These are phyloP conservation scores for Naegleria gruberi DNA, from an alignment of 208 protist species.

Conservation along the genomic window DNA sequence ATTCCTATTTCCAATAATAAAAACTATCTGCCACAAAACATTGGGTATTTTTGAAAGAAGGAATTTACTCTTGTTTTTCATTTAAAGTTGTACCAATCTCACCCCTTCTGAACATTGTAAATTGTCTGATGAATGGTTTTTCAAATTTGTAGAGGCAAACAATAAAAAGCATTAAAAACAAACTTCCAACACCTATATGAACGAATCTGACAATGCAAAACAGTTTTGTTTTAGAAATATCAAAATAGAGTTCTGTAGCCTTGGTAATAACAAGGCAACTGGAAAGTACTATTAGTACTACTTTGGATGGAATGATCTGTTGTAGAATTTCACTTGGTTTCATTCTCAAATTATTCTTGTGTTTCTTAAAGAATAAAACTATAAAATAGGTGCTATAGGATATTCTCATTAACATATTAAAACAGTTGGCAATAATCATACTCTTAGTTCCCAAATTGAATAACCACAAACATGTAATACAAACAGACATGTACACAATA, in stretches of 20 bases:
- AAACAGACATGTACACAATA: background rate
- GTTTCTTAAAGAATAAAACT: background rate
- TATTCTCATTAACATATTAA: conserved; percentile 6
- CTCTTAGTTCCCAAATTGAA: background rate
- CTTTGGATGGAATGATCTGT: background rate
- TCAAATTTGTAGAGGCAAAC: background rate
- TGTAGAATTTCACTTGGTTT: background rate
- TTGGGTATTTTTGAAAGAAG: no score
- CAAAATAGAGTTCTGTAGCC: background rate
- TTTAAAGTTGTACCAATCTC: no score
- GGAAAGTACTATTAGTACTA: background rate
- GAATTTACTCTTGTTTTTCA: no score
- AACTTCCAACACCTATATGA: background rate
- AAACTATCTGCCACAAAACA: no score
- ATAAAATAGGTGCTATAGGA: background rate
- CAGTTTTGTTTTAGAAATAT: background rate
- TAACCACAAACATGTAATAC: background rate
- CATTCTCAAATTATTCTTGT: background rate
- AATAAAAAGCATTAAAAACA: background rate
- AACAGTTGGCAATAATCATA: conserved; percentile 15
- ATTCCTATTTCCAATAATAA: no score
- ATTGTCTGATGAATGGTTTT: background rate
- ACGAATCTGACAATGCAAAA: background rate
- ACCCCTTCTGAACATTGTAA: background rate
- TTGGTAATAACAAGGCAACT: background rate